These are phyloP conservation scores for Periconia sp. DNA, from an alignment of 2,329 filamentous ascomycete species.

Conservation along the genomic window DNA sequence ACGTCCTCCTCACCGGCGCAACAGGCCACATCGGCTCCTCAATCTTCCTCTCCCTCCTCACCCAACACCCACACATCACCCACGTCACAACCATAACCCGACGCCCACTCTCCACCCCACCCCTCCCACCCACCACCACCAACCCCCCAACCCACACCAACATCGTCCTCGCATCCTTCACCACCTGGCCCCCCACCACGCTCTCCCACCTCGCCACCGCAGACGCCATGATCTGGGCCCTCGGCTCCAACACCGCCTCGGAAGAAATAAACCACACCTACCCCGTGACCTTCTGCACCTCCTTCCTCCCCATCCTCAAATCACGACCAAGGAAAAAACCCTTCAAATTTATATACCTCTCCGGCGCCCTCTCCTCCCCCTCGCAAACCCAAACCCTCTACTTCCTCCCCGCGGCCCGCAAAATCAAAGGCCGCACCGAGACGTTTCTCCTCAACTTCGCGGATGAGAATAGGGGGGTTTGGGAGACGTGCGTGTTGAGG, in stretches of 20 bases:
- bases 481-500: slow-evolving; percentile 17
- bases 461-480: slow-evolving; percentile 7
- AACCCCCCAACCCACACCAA: slow-evolving; percentile 11
- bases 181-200: slow-evolving; percentile 1
- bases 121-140: not conserved
- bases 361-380: slow-evolving; percentile 16
- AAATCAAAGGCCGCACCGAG: slow-evolving; percentile 18
- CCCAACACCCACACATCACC: slow-evolving; percentile 11
- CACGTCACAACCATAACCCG: slow-evolving; percentile 17
- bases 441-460: slow-evolving; percentile 13
- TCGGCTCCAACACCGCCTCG: slow-evolving; percentile 18
- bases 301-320: slow-evolving; percentile 1
- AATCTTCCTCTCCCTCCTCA: slow-evolving; percentile 14
- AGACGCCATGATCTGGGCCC: slow-evolving; percentile 23
- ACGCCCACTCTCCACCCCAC: slow-evolving; percentile 7
- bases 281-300: slow-evolving; percentile 16
- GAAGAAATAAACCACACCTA: slow-evolving; percentile 20
- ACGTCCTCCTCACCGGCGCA: slow-evolving; percentile 21
- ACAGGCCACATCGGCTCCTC: slow-evolving; percentile 18
- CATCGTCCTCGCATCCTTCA: slow-evolving; percentile 17
- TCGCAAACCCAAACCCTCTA: slow-evolving; percentile 15
- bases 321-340: not conserved
- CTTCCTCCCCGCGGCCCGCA: slow-evolving; percentile 12
- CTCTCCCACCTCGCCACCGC: slow-evolving; percentile 11
- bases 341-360: slow-evolving; percentile 16